phyloP scores from a whole-genome alignment of 371 early-diverging fungal genomes.

The Lichtheimia ramosa region DNA sequence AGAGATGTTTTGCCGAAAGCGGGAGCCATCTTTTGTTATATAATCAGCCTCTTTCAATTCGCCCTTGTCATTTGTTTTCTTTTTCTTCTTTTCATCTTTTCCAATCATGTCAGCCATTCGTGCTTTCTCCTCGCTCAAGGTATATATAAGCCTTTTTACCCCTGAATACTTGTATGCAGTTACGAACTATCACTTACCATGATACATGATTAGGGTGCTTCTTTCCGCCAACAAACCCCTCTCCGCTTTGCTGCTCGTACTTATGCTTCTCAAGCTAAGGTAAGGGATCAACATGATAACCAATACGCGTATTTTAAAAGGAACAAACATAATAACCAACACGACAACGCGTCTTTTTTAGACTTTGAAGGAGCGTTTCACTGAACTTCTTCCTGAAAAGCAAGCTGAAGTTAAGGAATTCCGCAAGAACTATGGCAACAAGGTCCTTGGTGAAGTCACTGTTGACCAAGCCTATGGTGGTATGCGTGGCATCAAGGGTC shows the following conservation, averaged over 20 bases:
- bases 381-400: constrained; percentile 92
- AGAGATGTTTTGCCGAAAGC: constrained; percentile 12
- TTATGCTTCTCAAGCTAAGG: constrained; percentile 48
- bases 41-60: constrained; percentile 2
- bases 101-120: constrained; percentile 47
- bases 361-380: constrained; percentile 91
- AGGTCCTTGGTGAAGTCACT: constrained; percentile 91
- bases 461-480: constrained; percentile 98
- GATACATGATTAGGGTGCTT: constrained; percentile 11
- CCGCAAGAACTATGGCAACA: constrained; percentile 86
- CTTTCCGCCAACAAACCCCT: constrained; percentile 29
- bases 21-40: constrained; percentile 2
- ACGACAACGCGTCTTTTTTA: constrained; percentile 11
- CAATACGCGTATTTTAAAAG: no score
- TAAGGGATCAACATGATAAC: constrained; percentile 11
- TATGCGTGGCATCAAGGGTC: constrained; percentile 99
- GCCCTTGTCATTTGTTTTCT: neutral
- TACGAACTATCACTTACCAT: no score
- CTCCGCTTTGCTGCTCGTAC: constrained; percentile 44
- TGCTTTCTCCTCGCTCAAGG: constrained; percentile 46
- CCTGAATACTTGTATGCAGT: no score
- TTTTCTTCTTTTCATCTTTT: constrained; percentile 5
- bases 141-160: constrained; percentile 7
- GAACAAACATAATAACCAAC: neutral
- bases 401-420: constrained; percentile 93